Evolutionary conservation across 345 rosid genomes (phyloP), one percentile per base, ranked within the genome.

Genomic region (Pseudoturritis turrita): DNA sequence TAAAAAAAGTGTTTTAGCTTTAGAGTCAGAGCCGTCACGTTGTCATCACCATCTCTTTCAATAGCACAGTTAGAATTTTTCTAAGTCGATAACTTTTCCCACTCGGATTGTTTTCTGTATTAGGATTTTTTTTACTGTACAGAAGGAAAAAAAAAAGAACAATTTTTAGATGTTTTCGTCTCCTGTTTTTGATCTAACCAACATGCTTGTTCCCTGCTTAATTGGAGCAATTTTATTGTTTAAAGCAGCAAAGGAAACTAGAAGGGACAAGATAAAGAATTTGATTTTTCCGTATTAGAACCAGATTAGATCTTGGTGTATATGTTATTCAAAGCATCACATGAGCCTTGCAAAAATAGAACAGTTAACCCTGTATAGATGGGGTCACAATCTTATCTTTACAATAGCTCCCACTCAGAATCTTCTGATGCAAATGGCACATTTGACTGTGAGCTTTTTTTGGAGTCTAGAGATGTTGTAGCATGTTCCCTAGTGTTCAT

Each of bases 371-470:
- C 31, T 56, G 15, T 61, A 40, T 13, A 45, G 40, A 39, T 40
- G 49, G 4, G 22, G 15, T 18, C 10, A 14, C 44, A 19, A 46
- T 64, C 45, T 62, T 25, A 70, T 29, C 68, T 75, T 52, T 70
- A 90, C 81, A 88, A 54, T 14, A 90, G 67, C 76, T 88, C 90
- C 97, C 97, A 90, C 64, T 84, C 97, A 46, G 80, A 75, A 74
- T 90, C 92, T 43, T 45, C 74, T 45, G 47, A 46, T 72, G 63
- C 62, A 37, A 71, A 70, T 44, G 49, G 54, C 33, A 52, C 70
- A 29, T 70, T 67, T 72, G 73, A 37, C n/a, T 62, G 18, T 7
- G 81, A 28, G 72, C 55, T 51, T 37, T 74, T 51, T 37, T 74
- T 65, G 4, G 74, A 25, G 52, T 19, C 74, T 28, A 22, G 28